Evolutionary conservation across 108 stramenopile species (phyloP), one percentile per base, ranked within the genome.

Genomic region (Craspedostauros australis): DNA sequence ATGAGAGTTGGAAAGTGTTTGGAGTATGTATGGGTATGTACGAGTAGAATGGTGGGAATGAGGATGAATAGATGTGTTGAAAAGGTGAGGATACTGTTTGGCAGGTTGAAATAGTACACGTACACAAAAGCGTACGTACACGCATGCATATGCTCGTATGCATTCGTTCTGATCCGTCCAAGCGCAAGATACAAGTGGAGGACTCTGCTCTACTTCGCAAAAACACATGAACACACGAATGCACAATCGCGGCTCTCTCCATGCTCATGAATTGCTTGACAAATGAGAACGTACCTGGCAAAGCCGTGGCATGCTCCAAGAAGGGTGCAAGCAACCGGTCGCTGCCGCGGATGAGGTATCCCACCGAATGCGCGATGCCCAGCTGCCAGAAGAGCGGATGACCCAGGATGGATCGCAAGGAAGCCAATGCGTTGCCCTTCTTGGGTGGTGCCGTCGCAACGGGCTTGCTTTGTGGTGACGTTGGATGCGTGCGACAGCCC

Each of bases 301-400:
- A 44, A 4, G 38, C 47, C 15, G 70, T 63, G 6, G 40, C 40
- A 42, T 68, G 23, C n/a, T 64, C 34, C 15, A 72, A 59, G 33
- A 72, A 72, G 21, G 76, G 52, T 7, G 66, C 71, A 45, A 77
- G 36, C 1, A 77, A 9, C 16, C 64, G 57, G 36, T 77, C 76
- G 45, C 68, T 66, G 4, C 21, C 28, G 38, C 68, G 19, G 11
- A 55, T 62, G 2, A 77, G 22, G 31, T 48, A 60, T 1, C 57
- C 62, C 25, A 56, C 38, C 4, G 62, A 47, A 51, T 77, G 76
- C 22, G 61, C 70, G 5, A 68, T 42, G 0, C 70, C 71, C n/a
- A 69, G 30, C 53, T 61, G 51, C 76, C 76, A 77, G 45, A 73
- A 72, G 11, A 77, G 14, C 0, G 32, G 50, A 29, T 45, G 62